Percentiles rank a stretch among this genome's conserved stretches.
phyloP scores from a whole-genome alignment of 345 rosid species.

The Erucastrum elatum region DNA sequence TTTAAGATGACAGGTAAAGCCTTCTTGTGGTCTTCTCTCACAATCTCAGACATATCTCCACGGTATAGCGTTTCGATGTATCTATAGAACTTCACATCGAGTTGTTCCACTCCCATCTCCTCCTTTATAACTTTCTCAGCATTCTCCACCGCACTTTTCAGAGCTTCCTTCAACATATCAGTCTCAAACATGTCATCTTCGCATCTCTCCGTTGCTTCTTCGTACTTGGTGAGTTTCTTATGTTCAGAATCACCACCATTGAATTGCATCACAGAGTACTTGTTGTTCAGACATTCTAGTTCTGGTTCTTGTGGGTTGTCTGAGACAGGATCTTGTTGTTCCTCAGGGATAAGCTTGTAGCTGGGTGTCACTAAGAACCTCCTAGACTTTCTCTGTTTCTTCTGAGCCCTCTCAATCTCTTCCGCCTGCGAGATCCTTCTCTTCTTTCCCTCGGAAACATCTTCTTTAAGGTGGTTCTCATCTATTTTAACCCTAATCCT shows the following conservation, averaged over 20 bases:
- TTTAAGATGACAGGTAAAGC: slow-evolving; percentile 2
- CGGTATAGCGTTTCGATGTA: neutral
- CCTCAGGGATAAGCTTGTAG: slow-evolving; percentile 17
- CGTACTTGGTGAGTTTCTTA: neutral
- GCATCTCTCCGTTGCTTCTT: neutral
- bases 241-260: neutral
- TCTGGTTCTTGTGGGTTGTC: neutral
- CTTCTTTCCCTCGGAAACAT: neutral
- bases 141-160: neutral
- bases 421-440: neutral
- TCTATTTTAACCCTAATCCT: neutral
- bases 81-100: slow-evolving; percentile 5
- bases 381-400: neutral
- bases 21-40: neutral
- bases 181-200: slow-evolving; percentile 15
- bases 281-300: neutral
- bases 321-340: neutral
- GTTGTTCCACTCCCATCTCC: neutral
- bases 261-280: neutral
- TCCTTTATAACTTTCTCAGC: neutral
- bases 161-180: neutral
- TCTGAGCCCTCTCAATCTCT: neutral
- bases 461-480: neutral
- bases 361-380: neutral
- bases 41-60: neutral